Evolutionary conservation across 768 basidiomycete genomes (phyloP).

Genomic region (Xerocomellus dryophilus): DNA sequence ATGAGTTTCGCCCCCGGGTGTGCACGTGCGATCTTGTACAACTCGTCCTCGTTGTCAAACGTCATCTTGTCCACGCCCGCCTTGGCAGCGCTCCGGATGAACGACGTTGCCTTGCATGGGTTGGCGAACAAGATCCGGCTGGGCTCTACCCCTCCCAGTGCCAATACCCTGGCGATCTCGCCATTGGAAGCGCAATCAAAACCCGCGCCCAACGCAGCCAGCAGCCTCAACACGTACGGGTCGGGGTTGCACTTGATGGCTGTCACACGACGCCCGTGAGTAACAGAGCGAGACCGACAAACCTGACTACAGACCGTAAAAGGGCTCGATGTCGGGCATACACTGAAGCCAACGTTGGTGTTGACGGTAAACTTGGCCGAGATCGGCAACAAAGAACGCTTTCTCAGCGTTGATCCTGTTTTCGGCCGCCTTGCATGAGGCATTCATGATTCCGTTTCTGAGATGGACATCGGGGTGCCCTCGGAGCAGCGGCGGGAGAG

Average conservation of each 20-base stretch:
- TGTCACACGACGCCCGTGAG: constrained; percentile 34
- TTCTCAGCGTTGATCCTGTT: constrained; percentile 76
- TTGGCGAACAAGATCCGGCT: constrained; percentile 94
- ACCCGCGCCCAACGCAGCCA: constrained; percentile 85
- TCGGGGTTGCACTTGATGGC: constrained; percentile 99
- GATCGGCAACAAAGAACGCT: constrained; percentile 96
- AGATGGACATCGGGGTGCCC: constrained; percentile 76
- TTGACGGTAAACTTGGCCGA: constrained; percentile 82
- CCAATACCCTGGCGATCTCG: constrained; percentile 82
- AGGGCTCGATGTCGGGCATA: constrained; percentile 86
- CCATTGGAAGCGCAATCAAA: constrained; percentile 98
- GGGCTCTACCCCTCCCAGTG: constrained; percentile 70
- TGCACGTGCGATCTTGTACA: constrained; percentile 83
- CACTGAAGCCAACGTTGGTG: constrained; percentile 76
- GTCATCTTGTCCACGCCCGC: constrained; percentile 90
- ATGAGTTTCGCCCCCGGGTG: constrained; percentile 85
- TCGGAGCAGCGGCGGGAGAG: constrained; percentile 61
- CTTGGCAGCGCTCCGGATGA: constrained; percentile 81
- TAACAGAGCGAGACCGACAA: constrained; percentile 22
- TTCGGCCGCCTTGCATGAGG: constrained; percentile 47
- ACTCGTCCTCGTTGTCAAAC: constrained; percentile 96
- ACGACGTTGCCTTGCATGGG: constrained; percentile 95
- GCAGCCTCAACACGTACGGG: constrained; percentile 85
- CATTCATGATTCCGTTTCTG: constrained; percentile 71
- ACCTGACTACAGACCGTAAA: constrained; percentile 67